These are phyloP conservation scores for Wickerhamomyces sp. DNA, from an alignment of 1,139 yeast genomes.

Conservation along the genomic window DNA sequence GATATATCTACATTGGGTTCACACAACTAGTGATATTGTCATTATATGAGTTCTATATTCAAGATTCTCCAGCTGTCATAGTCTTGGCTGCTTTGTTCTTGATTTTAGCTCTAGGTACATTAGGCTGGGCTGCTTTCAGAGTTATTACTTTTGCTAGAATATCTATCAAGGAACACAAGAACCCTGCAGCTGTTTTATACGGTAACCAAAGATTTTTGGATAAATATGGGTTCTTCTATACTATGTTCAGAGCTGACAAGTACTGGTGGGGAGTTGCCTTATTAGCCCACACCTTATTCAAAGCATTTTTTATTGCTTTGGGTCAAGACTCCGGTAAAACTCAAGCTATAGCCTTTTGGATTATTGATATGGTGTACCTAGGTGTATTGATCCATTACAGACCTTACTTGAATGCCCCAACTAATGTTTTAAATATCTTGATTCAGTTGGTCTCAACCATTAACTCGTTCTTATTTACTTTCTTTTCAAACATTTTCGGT, in stretches of 20 bases:
- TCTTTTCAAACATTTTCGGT: slow-evolving; percentile 68
- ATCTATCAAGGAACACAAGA: slow-evolving; percentile 51
- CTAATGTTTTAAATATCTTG: slow-evolving; percentile 61
- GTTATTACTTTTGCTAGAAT: slow-evolving; percentile 51
- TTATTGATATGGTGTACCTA: slow-evolving; percentile 61
- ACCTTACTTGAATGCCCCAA: slow-evolving; percentile 71
- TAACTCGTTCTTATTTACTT: slow-evolving; percentile 69
- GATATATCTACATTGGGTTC: slow-evolving; percentile 72
- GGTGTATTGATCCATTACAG: slow-evolving; percentile 49
- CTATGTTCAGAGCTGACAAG: slow-evolving; percentile 72
- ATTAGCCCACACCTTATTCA: slow-evolving; percentile 49
- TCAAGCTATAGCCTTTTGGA: slow-evolving; percentile 60
- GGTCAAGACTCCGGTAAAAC: slow-evolving; percentile 69
- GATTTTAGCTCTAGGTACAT: slow-evolving; percentile 47
- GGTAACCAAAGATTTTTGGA: slow-evolving; percentile 62
- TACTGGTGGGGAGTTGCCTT: slow-evolving; percentile 73
- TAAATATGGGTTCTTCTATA: slow-evolving; percentile 74
- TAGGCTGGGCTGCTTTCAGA: slow-evolving; percentile 58
- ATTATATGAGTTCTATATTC: slow-evolving; percentile 67
- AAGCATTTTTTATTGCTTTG: slow-evolving; percentile 61
- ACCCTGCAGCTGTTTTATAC: slow-evolving; percentile 75
- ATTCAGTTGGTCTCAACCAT: slow-evolving; percentile 61
- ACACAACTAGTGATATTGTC: slow-evolving; percentile 67
- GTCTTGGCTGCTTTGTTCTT: slow-evolving; percentile 65
- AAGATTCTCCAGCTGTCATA: slow-evolving; percentile 72